Base-by-base conservation (phyloP, 805 yeast genomes). In the Saturnispora ahearnii region DNA sequence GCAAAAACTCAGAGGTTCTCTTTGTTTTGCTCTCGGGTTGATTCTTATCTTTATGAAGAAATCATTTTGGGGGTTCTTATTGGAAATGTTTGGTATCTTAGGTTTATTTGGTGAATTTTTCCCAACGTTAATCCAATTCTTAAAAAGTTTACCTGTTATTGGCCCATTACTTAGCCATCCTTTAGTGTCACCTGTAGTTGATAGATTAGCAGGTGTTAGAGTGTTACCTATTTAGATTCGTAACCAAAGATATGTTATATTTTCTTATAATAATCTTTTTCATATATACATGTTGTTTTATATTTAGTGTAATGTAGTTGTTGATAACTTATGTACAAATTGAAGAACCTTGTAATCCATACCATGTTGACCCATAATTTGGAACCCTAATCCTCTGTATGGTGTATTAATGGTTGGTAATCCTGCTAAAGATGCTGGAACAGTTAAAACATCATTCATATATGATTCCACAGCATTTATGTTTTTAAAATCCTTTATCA, bases 391-490 rank as follows among this genome's bases (percentile, higher is more conserved):
- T 1, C 66, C 64, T 1, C 66, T 64, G 57, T 74, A 73, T 0
- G 99, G 99, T 2, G 90, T 68, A 1, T 84, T 76, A 10, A 91
- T 73, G 0, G 96, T 79, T 0, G 99, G 99, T 2, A 91, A 63
- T 0, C 98, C 98, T 0, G 96, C 95, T 51, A 95, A 66, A 1
- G 96, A 89, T 38, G 93, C 85, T 0, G 99, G 97, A 4, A 89
- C 84, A 0, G 96, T 87, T 50, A 89, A 73, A 0, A 85, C 79
- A 64, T 93, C 99, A 63, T 88, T 86, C 48, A 83, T 71, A 58
- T 85, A 89, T 15, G 83, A 75, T 43, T 78, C 78, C 4, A 84
- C 71, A 3, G 84, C 75, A 22, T 50, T 50, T 7, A 52, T 33
- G 3, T 50, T 51, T 7, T 44, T n/a, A 37, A 50, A 59, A 2